Percentiles rank a stretch among this genome's conserved stretches.
These are phyloP conservation scores for Fusarium oxysporum DNA, from an alignment of 2,329 filamentous ascomycete species.

Conservation along the genomic window DNA sequence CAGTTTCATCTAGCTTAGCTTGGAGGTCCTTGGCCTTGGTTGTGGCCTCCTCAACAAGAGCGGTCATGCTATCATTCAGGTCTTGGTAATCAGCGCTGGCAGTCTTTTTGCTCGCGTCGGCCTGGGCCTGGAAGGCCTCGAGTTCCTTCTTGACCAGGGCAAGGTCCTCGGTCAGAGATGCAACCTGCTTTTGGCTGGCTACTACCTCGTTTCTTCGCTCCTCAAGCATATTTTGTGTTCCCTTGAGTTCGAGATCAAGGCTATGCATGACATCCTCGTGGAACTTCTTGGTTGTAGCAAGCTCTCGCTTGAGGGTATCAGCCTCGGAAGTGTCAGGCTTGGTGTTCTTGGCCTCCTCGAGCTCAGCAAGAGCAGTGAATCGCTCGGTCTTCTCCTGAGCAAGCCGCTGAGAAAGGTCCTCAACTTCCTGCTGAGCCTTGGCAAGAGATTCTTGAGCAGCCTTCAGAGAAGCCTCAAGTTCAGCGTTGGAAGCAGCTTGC, in stretches of 20 bases:
- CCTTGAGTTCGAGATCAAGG: slow-evolving; percentile 49
- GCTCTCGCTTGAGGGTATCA: slow-evolving; percentile 63
- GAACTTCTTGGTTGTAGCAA: slow-evolving; percentile 60
- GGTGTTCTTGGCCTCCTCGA: slow-evolving; percentile 67
- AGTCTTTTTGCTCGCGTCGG: slow-evolving; percentile 65
- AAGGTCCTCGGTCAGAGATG: slow-evolving; percentile 55
- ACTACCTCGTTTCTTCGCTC: slow-evolving; percentile 50
- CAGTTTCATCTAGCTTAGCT: slow-evolving; percentile 60
- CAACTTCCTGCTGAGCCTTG: slow-evolving; percentile 61
- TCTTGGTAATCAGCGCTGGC: slow-evolving; percentile 70
- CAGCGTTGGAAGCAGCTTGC: slow-evolving; percentile 51
- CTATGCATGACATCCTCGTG: slow-evolving; percentile 58
- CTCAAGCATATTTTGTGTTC: slow-evolving; percentile 53
- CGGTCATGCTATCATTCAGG: slow-evolving; percentile 71
- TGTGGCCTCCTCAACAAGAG: slow-evolving; percentile 69
- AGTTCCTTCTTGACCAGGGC: slow-evolving; percentile 64
- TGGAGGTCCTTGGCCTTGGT: slow-evolving; percentile 64
- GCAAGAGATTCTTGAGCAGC: slow-evolving; percentile 57
- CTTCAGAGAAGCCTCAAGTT: slow-evolving; percentile 53
- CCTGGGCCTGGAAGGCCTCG: slow-evolving; percentile 63
- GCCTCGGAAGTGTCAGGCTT: slow-evolving; percentile 67
- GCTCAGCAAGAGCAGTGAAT: slow-evolving; percentile 68
- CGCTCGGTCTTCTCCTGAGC: slow-evolving; percentile 71
- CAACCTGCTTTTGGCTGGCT: slow-evolving; percentile 51
- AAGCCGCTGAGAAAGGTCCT: slow-evolving; percentile 64